phyloP scores from a whole-genome alignment of 495 filamentous ascomycete species.

The Delitschia confertaspora region DNA sequence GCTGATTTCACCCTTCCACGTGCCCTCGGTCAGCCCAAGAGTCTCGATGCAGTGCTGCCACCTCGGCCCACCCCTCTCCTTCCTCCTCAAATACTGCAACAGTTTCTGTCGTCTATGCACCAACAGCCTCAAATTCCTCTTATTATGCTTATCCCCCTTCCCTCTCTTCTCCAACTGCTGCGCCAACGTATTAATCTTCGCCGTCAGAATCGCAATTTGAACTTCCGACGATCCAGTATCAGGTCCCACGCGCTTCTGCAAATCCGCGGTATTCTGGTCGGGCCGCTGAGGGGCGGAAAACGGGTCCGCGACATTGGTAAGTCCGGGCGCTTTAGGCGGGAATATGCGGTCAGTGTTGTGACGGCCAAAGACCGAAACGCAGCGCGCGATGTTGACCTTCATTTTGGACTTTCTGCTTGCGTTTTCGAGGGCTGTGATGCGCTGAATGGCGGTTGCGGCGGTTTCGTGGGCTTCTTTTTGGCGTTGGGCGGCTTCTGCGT shows the following conservation, averaged over 20 bases:
- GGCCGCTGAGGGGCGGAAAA: slow-evolving; percentile 10
- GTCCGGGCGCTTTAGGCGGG: slow-evolving; percentile 41
- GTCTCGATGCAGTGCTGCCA: slow-evolving; percentile 76
- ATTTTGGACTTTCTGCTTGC: slow-evolving; percentile 66
- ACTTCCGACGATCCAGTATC: slow-evolving; percentile 94
- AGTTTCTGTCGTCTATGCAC: slow-evolving; percentile 86
- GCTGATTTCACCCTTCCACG: slow-evolving; percentile 79
- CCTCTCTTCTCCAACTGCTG: slow-evolving; percentile 46
- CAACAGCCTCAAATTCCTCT: slow-evolving; percentile 74
- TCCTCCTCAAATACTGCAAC: slow-evolving; percentile 71
- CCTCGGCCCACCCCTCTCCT: slow-evolving; percentile 81
- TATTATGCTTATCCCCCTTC: slow-evolving; percentile 80
- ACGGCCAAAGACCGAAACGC: slow-evolving; percentile 79
- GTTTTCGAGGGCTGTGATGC: slow-evolving; percentile 67
- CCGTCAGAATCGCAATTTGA: slow-evolving; percentile 91
- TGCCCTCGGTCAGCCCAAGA: slow-evolving; percentile 75
- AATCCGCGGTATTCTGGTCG: slow-evolving; percentile 28
- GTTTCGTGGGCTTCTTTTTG: slow-evolving; percentile 40
- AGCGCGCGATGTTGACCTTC: slow-evolving; percentile 70
- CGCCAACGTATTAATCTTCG: slow-evolving; percentile 79
- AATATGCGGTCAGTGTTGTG: slow-evolving; percentile 75
- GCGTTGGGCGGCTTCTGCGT: slow-evolving; percentile 26
- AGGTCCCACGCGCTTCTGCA: slow-evolving; percentile 65
- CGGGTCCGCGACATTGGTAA: slow-evolving; percentile 1
- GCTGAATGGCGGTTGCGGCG: slow-evolving; percentile 56